Conservation (phyloP, 805 yeast species). For the Cyberlindnera lachancei region DNA sequence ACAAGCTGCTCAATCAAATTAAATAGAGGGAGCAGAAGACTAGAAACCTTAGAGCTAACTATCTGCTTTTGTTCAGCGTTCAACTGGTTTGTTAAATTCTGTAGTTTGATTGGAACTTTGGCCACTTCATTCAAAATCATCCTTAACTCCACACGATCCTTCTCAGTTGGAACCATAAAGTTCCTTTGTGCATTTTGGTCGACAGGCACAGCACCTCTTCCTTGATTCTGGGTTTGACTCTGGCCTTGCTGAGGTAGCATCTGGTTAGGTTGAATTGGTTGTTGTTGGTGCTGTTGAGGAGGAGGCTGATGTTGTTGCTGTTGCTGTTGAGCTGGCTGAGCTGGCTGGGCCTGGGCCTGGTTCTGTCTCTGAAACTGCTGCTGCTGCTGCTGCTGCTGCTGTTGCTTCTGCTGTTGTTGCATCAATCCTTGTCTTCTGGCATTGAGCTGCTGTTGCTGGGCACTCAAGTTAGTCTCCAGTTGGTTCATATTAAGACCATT, state of each 20-base stretch:
- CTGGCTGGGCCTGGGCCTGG: constrained; percentile 4
- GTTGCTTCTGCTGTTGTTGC: constrained; percentile 11
- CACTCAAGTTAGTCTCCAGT: neutral
- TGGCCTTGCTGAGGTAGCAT: constrained; percentile 10
- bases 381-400: constrained; percentile 10
- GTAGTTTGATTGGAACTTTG: constrained; percentile 54
- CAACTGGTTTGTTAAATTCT: constrained; percentile 56
- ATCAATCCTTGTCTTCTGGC: constrained; percentile 8
- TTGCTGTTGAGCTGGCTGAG: constrained; percentile 7
- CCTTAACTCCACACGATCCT: constrained; percentile 53
- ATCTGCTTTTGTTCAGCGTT: constrained; percentile 56
- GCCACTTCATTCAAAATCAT: constrained; percentile 64
- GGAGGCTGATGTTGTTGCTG: constrained; percentile 6
- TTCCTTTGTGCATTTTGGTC: constrained; percentile 5
- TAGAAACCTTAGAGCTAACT: constrained; percentile 47
- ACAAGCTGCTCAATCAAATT: constrained; percentile 67
- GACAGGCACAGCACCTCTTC: neutral
- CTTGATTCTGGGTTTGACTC: constrained; percentile 11
- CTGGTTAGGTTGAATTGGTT: constrained; percentile 15
- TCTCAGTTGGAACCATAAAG: constrained; percentile 40
- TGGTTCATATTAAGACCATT: constrained; percentile 2
- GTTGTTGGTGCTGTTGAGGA: constrained; percentile 1
- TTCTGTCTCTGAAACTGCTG: constrained; percentile 16
- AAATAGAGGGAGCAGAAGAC: constrained; percentile 43
- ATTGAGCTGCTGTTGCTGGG: constrained; percentile 4